Evolutionary conservation across 176 grass and related monocot species (phyloP).

Genomic region (Chrysopogon serrulatus): DNA sequence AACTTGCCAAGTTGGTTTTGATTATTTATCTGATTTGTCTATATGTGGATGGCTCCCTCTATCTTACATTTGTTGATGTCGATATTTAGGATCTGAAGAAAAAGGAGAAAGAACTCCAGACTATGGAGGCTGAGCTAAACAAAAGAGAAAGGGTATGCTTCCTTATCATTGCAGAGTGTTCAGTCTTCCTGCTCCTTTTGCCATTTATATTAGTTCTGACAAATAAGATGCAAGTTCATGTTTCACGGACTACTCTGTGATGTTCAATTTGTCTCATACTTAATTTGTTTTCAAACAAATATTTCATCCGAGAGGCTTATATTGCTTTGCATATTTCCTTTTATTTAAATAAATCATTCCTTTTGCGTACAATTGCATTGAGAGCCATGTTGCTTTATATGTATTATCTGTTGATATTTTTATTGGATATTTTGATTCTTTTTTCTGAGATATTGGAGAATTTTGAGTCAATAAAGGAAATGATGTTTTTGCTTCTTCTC

Average conservation of each 20-base stretch:
- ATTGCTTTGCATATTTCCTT: slow-evolving; percentile 3
- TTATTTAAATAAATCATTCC: not conserved
- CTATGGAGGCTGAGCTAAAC: slow-evolving; percentile 86
- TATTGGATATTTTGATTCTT: not conserved
- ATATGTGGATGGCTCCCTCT: not conserved
- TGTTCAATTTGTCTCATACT: slow-evolving; percentile 5
- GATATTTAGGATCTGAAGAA: slow-evolving; percentile 70
- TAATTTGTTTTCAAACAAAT: not conserved
- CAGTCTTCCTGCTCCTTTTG: not conserved
- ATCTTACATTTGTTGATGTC: slow-evolving; percentile 7
- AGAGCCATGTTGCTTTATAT: slow-evolving; percentile 1
- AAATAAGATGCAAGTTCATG: not conserved
- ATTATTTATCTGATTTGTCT: slow-evolving; percentile 1
- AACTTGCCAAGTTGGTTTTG: slow-evolving; percentile 19
- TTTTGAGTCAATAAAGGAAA: slow-evolving; percentile 6
- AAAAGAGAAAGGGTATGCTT: slow-evolving; percentile 87
- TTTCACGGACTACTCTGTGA: not conserved
- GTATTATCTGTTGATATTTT: not conserved
- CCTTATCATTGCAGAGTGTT: not conserved
- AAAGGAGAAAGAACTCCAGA: slow-evolving; percentile 97
- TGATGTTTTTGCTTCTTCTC: not conserved
- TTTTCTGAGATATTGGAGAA: not conserved
- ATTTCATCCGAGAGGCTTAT: slow-evolving; percentile 1
- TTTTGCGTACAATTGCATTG: not conserved
- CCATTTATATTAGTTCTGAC: not conserved